phyloP scores from a whole-genome alignment of 495 filamentous ascomycete genomes.

The Xylaria longipes region DNA sequence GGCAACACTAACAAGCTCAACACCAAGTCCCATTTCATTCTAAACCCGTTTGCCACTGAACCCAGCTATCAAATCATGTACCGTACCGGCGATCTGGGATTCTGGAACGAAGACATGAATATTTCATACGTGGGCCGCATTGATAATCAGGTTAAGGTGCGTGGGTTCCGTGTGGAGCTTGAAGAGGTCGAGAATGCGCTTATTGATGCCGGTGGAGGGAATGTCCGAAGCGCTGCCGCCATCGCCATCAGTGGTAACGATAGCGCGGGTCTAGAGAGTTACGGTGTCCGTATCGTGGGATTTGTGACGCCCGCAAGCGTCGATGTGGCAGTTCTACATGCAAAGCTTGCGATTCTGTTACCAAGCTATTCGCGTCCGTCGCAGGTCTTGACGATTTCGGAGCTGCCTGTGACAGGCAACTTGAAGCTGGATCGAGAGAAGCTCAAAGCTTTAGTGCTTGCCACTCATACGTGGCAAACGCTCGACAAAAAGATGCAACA shows the following conservation, averaged over 20 bases:
- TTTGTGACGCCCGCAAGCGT: background rate
- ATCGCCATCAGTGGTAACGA: background rate
- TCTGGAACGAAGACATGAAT: background rate
- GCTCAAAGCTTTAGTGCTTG: background rate
- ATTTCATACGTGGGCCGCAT: background rate
- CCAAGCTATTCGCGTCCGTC: background rate
- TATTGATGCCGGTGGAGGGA: background rate
- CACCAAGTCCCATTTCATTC: background rate
- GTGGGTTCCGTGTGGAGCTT: background rate
- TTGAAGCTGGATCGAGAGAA: background rate
- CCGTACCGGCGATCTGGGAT: background rate
- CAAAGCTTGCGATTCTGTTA: background rate
- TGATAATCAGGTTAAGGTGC: background rate
- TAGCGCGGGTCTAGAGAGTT: background rate
- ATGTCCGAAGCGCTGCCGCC: background rate
- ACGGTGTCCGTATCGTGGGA: background rate
- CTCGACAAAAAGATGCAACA: background rate
- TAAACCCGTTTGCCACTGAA: background rate
- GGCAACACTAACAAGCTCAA: background rate
- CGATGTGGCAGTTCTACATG: background rate
- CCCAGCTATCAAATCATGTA: background rate
- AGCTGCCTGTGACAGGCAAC: background rate
- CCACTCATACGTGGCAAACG: background rate
- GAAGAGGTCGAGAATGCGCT: slow-evolving; percentile 2
- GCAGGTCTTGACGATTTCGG: background rate